Evolutionary conservation across 768 basidiomycete genomes (phyloP).

Genomic region (Lyophyllum shimeji): DNA sequence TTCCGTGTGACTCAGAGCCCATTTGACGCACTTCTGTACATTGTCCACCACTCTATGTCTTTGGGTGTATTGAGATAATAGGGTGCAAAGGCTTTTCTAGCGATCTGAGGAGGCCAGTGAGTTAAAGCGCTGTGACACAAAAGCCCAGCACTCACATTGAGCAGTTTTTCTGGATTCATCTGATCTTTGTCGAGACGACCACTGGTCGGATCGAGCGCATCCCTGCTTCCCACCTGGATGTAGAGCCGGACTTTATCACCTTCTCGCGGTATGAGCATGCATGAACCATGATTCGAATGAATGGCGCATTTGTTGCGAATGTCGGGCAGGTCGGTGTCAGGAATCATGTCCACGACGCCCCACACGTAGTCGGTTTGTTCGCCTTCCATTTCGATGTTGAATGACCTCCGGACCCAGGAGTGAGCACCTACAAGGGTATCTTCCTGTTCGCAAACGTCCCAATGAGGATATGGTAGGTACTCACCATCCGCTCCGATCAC

Average conservation of each 20-base stretch:
- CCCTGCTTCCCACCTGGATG: constrained; percentile 58
- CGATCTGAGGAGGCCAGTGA: constrained; percentile 39
- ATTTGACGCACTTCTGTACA: constrained; percentile 59
- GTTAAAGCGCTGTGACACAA: not conserved
- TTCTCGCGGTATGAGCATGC: constrained; percentile 76
- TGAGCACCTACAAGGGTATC: constrained; percentile 59
- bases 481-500: constrained; percentile 76
- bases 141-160: constrained; percentile 40
- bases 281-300: constrained; percentile 68
- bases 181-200: constrained; percentile 56
- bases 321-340: constrained; percentile 78
- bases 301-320: constrained; percentile 63
- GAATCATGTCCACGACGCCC: constrained; percentile 76
- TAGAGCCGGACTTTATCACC: constrained; percentile 69
- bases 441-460: constrained; percentile 1
- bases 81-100: constrained; percentile 54
- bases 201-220: constrained; percentile 40
- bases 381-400: constrained; percentile 72
- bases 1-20: not conserved
- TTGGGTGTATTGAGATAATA: constrained; percentile 49
- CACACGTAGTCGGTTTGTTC: constrained; percentile 78
- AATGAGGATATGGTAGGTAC: constrained; percentile 2
- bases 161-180: constrained; percentile 47
- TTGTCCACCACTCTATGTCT: constrained; percentile 70
- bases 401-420: constrained; percentile 75